Evolutionary conservation across 2,329 filamentous ascomycete genomes (phyloP), one percentile per base, ranked within the genome.

Genomic region (Colletotrichum endophyticum): DNA sequence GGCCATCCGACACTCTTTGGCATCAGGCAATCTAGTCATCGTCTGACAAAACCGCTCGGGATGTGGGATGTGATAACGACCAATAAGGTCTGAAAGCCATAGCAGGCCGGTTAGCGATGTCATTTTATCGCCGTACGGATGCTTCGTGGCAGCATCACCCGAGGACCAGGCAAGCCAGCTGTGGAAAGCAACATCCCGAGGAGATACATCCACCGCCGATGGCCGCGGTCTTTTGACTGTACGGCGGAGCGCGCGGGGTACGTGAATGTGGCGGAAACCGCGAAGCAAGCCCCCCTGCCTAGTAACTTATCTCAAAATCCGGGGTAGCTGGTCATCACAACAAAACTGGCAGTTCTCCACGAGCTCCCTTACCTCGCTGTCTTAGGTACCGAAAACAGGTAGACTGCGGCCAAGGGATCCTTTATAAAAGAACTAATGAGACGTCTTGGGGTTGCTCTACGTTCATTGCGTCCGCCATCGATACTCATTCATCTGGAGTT

Each of bases 1-100:
- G 81, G 61, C 56, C 79, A 75, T 59, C 78, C 78, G 70, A 78
- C 72, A 68, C 75, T 84, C 19, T n/a, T 44, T 44, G 0, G 39
- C 9, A n/a, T 12, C 19, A n/a, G 0, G 3, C 19, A 6, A 0
- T 44, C 39, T 1, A n/a, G 39, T 44, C 39, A 44, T 44, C 19
- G 9, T n/a, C 0, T n/a, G 39, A 44, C 9, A 44, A 44, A 2
- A n/a, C 5, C 39, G 19, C 39, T n/a, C 19, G 39, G 3, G 0
- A n/a, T 44, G 19, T 44, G 39, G 39, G 39, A 44, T 44, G 39
- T 44, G 9, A 44, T 0, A 0, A 9, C 15, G 15, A 0, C 36
- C 36, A 44, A 44, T 44, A 19, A 44, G 16, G 16, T 44, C 36
- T 44, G 16, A 19, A 44, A 44, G 5, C 36, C 36, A 44, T 1